phyloP scores from a whole-genome alignment of 202 grass and related monocot species.

The Carex arenaria region DNA sequence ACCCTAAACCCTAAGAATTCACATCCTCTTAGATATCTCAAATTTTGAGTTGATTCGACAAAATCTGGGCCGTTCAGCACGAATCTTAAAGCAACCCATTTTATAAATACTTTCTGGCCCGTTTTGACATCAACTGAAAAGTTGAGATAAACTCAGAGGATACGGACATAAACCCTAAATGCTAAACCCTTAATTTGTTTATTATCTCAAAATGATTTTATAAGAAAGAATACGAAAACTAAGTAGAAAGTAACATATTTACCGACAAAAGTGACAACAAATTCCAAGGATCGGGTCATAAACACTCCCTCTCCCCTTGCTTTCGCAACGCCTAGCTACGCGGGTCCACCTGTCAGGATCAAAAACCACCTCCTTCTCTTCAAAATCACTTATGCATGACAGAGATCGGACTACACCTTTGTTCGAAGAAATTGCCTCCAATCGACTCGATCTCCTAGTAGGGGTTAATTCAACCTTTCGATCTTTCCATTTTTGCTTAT shows the following conservation, averaged over 20 bases:
- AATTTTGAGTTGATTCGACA: too few relatives aligned
- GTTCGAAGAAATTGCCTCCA: slow-evolving; percentile 14
- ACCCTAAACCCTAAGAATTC: too few relatives aligned
- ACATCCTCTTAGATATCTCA: too few relatives aligned
- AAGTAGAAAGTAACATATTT: neutral
- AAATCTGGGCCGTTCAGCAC: too few relatives aligned
- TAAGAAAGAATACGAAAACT: neutral
- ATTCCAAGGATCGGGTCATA: slow-evolving; percentile 78
- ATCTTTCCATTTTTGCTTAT: slow-evolving; percentile 25
- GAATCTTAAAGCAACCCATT: too few relatives aligned
- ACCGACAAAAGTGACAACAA: slow-evolving; percentile 95
- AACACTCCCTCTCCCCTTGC: slow-evolving; percentile 55
- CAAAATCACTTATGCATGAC: slow-evolving; percentile 20
- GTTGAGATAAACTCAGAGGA: too few relatives aligned
- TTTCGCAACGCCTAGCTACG: slow-evolving; percentile 49
- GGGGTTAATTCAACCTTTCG: slow-evolving; percentile 36
- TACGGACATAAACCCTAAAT: too few relatives aligned
- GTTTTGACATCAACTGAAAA: too few relatives aligned
- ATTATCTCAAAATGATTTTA: neutral
- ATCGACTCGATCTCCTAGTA: slow-evolving; percentile 61
- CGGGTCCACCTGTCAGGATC: slow-evolving; percentile 41
- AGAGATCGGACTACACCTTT: neutral
- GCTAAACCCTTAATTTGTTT: neutral
- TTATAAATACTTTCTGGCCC: too few relatives aligned
- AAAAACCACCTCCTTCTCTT: slow-evolving; percentile 16